Evolutionary conservation across 2,329 filamentous ascomycete genomes (phyloP).

Genomic region (Diaporthe batatas): DNA sequence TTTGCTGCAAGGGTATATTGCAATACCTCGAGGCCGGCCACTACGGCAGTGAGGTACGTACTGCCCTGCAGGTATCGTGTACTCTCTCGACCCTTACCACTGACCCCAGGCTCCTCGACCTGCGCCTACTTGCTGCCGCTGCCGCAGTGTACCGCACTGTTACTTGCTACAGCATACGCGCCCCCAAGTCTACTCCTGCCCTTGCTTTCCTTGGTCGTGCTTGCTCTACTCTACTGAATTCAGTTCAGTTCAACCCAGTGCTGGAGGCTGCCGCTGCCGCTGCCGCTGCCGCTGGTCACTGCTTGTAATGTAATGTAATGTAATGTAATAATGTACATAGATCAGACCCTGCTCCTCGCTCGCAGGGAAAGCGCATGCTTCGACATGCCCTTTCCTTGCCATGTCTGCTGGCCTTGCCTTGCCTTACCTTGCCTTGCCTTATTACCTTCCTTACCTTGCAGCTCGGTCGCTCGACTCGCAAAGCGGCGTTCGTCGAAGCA

Average conservation of each 20-base stretch:
- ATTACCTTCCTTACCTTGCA: no score
- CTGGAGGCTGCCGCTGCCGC: constrained; percentile 7
- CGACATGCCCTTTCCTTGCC: constrained; percentile 30
- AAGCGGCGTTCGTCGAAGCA: constrained; percentile 1
- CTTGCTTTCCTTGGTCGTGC: neutral
- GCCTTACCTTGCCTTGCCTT: no score
- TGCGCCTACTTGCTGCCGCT: constrained; percentile 1
- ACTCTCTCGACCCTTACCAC: neutral
- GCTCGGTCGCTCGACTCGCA: constrained; percentile 26
- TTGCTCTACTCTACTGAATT: neutral
- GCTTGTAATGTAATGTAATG: constrained; percentile 18
- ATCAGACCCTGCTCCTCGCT: constrained; percentile 33
- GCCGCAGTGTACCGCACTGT: neutral
- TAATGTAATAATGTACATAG: constrained; percentile 7
- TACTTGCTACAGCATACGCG: neutral
- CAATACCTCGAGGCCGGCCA: constrained; percentile 12
- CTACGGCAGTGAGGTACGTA: constrained; percentile 3
- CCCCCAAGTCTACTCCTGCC: neutral
- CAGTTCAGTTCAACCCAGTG: neutral
- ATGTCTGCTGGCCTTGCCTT: constrained; percentile 15
- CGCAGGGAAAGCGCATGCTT: constrained; percentile 22
- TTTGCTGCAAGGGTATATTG: constrained; percentile 35
- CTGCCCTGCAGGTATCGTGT: neutral
- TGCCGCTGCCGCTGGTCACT: neutral
- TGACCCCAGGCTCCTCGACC: neutral